phyloP scores from a whole-genome alignment of 2,329 filamentous ascomycete genomes.

The Aspergillus piperis region DNA sequence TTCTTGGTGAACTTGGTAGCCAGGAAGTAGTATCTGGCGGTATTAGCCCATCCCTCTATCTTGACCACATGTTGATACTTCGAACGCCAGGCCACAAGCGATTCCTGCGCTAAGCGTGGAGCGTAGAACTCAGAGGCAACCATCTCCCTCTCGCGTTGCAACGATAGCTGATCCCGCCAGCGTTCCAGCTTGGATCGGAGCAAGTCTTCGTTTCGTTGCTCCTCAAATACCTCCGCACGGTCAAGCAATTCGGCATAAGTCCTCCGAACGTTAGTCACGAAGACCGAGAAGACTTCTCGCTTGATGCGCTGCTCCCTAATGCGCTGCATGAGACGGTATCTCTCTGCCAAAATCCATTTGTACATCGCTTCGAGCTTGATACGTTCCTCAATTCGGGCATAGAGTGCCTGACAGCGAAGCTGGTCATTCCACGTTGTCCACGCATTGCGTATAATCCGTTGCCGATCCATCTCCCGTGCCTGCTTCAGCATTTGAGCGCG shows the following conservation, averaged over 20 bases:
- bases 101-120: conserved; percentile 44
- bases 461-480: conserved; percentile 53
- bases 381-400: conserved; percentile 57
- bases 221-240: conserved; percentile 39
- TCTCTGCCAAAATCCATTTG: conserved; percentile 60
- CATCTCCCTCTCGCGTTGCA: conserved; percentile 44
- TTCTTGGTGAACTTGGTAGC: conserved; percentile 51
- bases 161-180: conserved; percentile 42
- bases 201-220: conserved; percentile 35
- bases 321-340: conserved; percentile 43
- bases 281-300: conserved; percentile 40
- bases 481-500: conserved; percentile 47
- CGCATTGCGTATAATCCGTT: conserved; percentile 57
- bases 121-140: conserved; percentile 47
- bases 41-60: conserved; percentile 55
- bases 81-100: conserved; percentile 41
- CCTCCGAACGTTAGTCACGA: conserved; percentile 42
- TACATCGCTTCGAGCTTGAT: conserved; percentile 59
- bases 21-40: conserved; percentile 60
- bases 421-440: conserved; percentile 65
- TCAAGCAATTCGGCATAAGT: conserved; percentile 41
- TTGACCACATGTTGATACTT: conserved; percentile 46
- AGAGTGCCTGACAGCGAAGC: conserved; percentile 56
- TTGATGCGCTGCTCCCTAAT: conserved; percentile 44
- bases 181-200: conserved; percentile 36